phyloP scores from a whole-genome alignment of 176 grass and related monocot genomes.

The Cenchrus americanus region DNA sequence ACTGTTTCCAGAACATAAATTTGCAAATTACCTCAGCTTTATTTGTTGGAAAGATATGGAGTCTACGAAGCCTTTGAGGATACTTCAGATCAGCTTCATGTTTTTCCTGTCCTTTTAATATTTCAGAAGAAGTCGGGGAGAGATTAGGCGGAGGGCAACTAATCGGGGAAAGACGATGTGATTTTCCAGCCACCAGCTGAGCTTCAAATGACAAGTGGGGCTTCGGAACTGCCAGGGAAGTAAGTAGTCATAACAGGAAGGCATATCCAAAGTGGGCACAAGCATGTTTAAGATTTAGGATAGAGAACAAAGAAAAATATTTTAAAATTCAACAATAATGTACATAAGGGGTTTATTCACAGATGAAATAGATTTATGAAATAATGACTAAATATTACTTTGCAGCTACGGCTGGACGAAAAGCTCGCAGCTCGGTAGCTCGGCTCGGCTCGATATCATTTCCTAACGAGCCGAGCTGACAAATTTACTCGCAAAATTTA shows the following conservation, averaged over 20 bases:
- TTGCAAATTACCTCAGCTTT: conserved; percentile 80
- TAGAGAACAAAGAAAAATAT: conserved; percentile 24
- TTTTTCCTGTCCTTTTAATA: conserved; percentile 75
- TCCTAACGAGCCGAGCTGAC: no score
- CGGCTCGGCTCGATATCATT: no score
- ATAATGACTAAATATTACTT: not conserved
- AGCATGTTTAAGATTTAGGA: conserved; percentile 16
- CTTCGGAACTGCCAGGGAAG: conserved; percentile 74
- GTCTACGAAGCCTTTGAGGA: conserved; percentile 81
- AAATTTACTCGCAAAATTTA: no score
- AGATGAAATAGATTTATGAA: not conserved
- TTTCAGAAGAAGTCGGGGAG: conserved; percentile 58
- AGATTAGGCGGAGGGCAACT: conserved; percentile 60
- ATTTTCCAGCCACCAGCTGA: conserved; percentile 88
- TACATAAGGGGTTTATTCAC: not conserved
- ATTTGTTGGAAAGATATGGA: conserved; percentile 86
- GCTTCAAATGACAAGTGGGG: conserved; percentile 93
- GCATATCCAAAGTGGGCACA: conserved; percentile 1
- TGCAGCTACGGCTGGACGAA: not conserved
- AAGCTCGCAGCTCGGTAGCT: no score
- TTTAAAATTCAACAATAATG: conserved; percentile 13
- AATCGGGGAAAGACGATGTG: conserved; percentile 69
- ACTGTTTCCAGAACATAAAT: conserved; percentile 25
- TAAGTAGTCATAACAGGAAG: conserved; percentile 10
- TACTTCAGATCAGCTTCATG: conserved; percentile 86